phyloP scores from a whole-genome alignment of 2,329 filamentous ascomycete genomes.

The Verticillium isaacii region DNA sequence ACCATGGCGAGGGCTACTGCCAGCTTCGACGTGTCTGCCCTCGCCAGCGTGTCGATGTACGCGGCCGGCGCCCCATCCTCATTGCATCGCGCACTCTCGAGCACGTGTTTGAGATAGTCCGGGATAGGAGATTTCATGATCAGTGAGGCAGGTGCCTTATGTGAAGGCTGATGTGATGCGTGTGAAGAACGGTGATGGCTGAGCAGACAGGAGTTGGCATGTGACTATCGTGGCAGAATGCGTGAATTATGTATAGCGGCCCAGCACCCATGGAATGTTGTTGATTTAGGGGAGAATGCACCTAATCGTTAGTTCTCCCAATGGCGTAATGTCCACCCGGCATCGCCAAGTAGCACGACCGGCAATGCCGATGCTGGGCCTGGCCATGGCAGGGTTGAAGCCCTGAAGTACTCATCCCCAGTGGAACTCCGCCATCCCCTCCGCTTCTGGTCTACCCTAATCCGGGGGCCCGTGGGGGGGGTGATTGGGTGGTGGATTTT shows the following conservation, averaged over 20 bases:
- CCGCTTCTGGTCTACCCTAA: background rate
- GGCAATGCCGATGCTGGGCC: background rate
- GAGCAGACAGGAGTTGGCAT: background rate
- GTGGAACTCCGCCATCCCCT: background rate
- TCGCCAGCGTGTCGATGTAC: conserved; percentile 32
- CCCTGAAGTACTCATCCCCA: background rate
- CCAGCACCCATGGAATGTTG: background rate
- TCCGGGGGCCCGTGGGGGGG: background rate
- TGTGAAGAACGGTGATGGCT: background rate
- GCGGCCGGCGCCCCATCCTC: conserved; percentile 24
- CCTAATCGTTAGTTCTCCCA: background rate
- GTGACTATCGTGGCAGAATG: background rate
- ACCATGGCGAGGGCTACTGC: conserved; percentile 33
- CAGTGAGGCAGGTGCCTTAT: background rate
- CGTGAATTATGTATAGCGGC: background rate
- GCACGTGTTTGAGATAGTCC: conserved; percentile 25
- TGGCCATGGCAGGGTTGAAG: background rate
- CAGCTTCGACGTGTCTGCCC: conserved; percentile 31
- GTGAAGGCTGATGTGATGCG: background rate
- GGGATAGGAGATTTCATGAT: conserved; percentile 29
- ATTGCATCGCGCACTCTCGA: conserved; percentile 23
- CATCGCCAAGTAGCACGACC: background rate
- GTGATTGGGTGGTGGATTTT: background rate
- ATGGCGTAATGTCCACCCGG: background rate
- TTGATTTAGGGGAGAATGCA: background rate